Conservation (phyloP, 148 eudicot genomes). For the Rhododendron williamsianum region DNA sequence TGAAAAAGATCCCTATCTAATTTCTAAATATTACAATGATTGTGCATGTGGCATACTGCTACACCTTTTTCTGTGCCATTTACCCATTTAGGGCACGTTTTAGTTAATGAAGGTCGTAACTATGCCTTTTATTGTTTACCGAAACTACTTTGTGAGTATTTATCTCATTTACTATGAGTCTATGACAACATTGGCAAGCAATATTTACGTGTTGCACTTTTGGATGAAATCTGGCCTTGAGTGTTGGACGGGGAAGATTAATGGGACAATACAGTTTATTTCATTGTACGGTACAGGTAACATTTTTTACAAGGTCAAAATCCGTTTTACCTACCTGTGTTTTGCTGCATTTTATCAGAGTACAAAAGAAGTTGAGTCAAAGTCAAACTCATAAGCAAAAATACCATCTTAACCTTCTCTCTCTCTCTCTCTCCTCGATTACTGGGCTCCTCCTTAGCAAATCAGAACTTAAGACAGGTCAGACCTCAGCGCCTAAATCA, state of each 20-base stretch:
- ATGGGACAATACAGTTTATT: not conserved
- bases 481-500: not conserved
- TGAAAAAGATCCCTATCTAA: not conserved
- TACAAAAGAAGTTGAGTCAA: not conserved
- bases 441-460: too few species aligned
- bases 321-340: not conserved
- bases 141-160: not conserved
- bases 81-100: not conserved
- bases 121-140: not conserved
- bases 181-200: not conserved
- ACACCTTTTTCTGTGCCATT: not conserved
- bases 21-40: not conserved
- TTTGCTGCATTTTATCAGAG: not conserved
- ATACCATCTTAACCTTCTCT: not conserved
- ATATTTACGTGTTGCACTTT: not conserved
- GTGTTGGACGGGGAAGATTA: not conserved
- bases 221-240: not conserved
- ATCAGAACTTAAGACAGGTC: not conserved
- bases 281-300: not conserved
- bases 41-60: not conserved
- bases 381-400: not conserved
- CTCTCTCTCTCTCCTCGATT: too few species aligned
- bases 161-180: not conserved
- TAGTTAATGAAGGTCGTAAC: not conserved
- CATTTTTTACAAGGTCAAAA: not conserved